Conservation (phyloP, 2,329 filamentous ascomycete species). For the Aureobasidium sp. region DNA sequence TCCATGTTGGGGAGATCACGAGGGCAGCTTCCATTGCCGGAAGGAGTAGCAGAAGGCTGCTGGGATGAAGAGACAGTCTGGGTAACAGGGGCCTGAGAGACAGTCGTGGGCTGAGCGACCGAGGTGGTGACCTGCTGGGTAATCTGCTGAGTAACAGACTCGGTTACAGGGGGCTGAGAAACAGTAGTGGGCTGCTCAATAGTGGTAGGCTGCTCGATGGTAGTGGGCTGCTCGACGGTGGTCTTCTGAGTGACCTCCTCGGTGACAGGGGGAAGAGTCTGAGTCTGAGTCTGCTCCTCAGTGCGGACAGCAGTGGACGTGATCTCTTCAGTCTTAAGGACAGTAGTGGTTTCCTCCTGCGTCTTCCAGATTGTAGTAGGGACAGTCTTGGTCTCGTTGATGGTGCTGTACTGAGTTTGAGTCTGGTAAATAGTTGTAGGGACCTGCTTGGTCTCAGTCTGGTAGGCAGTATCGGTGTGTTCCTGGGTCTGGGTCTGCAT, state of each 20-base stretch:
- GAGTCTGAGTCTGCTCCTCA: background rate
- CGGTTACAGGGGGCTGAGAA: background rate
- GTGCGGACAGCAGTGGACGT: background rate
- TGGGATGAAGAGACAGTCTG: background rate
- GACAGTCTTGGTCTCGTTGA: conserved; percentile 1
- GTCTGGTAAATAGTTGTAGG: conserved; percentile 7
- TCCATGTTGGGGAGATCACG: conserved; percentile 24
- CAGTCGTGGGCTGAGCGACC: background rate
- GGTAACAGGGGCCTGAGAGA: background rate
- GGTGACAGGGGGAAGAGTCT: background rate
- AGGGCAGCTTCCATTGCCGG: conserved; percentile 20
- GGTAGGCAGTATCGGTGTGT: conserved; percentile 2
- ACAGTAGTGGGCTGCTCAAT: conserved; percentile 1
- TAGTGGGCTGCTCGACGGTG: background rate
- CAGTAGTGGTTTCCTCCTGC: background rate
- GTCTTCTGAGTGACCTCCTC: background rate
- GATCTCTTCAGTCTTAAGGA: background rate
- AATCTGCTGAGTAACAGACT: background rate
- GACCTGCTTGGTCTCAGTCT: background rate
- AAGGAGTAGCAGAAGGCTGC: background rate
- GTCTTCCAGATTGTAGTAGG: conserved; percentile 7
- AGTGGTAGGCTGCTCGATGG: background rate
- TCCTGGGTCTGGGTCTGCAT: background rate
- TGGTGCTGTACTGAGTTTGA: background rate
- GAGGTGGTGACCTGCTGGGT: conserved; percentile 2